These are phyloP conservation scores for Hymenoscyphus salicellus DNA, from an alignment of 2,329 filamentous ascomycete species.

Conservation along the genomic window DNA sequence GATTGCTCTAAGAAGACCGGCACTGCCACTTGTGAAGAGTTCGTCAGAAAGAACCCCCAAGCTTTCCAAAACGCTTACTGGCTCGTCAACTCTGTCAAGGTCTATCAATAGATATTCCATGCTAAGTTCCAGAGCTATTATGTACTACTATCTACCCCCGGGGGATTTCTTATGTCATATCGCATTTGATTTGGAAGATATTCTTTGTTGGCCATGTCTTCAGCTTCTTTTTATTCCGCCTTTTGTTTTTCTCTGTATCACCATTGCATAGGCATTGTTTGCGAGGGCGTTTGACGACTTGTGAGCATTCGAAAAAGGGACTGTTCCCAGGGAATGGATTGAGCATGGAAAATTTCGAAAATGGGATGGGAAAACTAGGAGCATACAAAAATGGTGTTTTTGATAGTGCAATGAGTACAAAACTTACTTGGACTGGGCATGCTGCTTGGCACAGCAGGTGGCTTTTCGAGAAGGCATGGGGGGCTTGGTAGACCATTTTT, in stretches of 20 bases:
- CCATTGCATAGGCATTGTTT: no score
- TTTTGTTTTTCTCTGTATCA: neutral
- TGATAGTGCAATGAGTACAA: no score
- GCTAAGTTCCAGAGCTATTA: neutral
- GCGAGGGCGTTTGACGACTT: no score
- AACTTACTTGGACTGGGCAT: neutral
- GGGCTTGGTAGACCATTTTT: neutral
- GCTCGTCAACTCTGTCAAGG: constrained; percentile 55
- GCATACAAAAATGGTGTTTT: no score
- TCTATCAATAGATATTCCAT: constrained; percentile 6
- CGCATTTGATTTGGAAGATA: neutral
- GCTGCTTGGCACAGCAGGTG: neutral
- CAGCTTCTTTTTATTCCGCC: neutral
- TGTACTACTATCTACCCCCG: neutral
- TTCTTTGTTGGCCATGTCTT: neutral
- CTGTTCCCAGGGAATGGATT: no score
- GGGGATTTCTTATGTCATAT: neutral
- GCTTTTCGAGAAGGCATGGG: neutral
- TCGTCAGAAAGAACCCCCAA: neutral
- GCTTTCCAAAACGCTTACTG: constrained; percentile 71
- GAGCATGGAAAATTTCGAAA: no score
- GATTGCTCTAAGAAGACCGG: neutral
- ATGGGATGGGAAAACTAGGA: no score
- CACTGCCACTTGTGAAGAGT: neutral
- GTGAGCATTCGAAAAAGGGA: no score